Evolutionary conservation across 2,329 filamentous ascomycete species (phyloP).

Genomic region (Pseudopithomyces maydicus): DNA sequence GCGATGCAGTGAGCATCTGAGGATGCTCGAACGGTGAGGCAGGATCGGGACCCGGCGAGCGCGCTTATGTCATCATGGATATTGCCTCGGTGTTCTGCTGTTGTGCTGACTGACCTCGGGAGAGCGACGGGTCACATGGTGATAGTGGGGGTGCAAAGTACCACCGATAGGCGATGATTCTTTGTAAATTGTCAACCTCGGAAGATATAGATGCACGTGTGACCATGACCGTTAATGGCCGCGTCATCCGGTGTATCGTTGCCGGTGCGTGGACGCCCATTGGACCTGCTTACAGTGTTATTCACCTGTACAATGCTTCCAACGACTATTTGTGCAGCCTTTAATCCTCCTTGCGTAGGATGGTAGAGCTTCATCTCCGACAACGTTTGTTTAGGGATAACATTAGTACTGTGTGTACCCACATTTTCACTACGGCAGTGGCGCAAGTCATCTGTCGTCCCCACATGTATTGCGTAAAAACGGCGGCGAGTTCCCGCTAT

Average conservation of each 20-base stretch:
- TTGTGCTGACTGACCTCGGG: not conserved
- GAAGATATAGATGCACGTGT: not conserved
- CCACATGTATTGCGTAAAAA: conserved; percentile 5
- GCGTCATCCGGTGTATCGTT: not conserved
- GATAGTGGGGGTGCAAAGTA: not conserved
- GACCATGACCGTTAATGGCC: not conserved
- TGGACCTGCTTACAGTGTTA: not conserved
- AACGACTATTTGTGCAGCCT: not conserved
- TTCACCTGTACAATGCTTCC: not conserved
- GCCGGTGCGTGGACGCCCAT: not conserved
- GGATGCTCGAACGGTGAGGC: not conserved
- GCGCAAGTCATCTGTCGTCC: conserved; percentile 1
- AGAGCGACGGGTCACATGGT: not conserved
- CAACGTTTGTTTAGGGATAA: not conserved
- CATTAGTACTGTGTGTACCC: not conserved
- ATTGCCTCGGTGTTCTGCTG: not conserved
- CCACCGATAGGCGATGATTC: not conserved
- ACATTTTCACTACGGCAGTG: not conserved
- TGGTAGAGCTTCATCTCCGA: not conserved
- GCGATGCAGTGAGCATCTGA: conserved; percentile 1
- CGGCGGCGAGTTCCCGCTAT: not conserved
- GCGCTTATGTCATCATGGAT: not conserved
- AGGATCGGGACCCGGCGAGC: not conserved
- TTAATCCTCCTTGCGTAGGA: not conserved
- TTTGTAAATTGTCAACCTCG: not conserved